Evolutionary conservation across 129 eudicot genomes (phyloP).

Genomic region (Apium graveolens): DNA sequence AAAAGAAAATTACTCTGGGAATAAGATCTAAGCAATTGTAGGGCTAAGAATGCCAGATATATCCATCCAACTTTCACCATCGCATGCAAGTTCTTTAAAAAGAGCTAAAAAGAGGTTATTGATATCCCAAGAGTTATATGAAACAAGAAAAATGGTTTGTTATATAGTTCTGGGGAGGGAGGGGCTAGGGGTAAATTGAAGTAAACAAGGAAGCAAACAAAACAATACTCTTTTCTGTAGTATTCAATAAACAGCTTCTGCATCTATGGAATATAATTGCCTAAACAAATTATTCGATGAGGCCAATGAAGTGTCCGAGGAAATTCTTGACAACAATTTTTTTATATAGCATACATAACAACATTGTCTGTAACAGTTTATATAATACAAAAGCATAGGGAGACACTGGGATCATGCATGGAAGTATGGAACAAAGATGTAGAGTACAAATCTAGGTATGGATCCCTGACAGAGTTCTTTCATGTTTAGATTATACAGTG

Average conservation of each 20-base stretch:
- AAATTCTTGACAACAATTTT: not conserved
- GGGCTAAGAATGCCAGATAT: not conserved
- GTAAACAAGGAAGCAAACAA: no score
- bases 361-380: not conserved
- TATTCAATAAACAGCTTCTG: not conserved
- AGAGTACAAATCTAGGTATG: not conserved
- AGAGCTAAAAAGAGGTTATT: not conserved
- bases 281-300: not conserved
- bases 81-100: not conserved
- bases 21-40: not conserved
- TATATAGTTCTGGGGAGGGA: not conserved
- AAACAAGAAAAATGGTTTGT: not conserved
- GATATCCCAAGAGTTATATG: not conserved
- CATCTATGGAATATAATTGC: no score
- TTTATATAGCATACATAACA: no score
- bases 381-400: not conserved
- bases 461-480: not conserved
- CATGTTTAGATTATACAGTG: not conserved
- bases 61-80: slow-evolving; percentile 1
- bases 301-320: not conserved
- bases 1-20: not conserved
- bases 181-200: not conserved
- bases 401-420: not conserved
- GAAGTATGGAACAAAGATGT: no score
- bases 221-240: not conserved